Conservation (phyloP, 805 yeast genomes). For the Wickerhamomyces pijperi region DNA sequence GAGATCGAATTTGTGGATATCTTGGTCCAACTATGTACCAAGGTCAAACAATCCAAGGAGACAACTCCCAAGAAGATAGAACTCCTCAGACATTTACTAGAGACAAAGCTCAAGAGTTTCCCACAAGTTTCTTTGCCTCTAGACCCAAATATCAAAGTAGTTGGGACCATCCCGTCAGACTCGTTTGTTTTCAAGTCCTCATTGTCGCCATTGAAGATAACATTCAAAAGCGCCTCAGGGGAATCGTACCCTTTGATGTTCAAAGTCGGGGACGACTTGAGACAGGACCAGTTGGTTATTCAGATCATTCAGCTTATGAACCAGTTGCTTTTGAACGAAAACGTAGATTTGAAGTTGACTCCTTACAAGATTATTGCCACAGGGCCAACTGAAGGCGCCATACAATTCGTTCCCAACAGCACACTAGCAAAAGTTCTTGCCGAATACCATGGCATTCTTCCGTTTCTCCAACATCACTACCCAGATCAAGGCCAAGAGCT, state of each 20-base stretch:
- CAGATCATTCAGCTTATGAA: constrained; percentile 91
- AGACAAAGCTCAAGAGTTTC: constrained; percentile 30
- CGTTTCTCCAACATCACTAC: constrained; percentile 56
- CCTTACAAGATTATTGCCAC: constrained; percentile 90
- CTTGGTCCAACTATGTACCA: constrained; percentile 52
- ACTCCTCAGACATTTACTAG: constrained; percentile 36
- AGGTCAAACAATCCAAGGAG: constrained; percentile 58
- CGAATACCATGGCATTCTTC: constrained; percentile 65
- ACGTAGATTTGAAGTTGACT: constrained; percentile 74
- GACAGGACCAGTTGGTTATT: constrained; percentile 95
- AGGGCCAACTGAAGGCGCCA: constrained; percentile 82
- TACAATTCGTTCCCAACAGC: constrained; percentile 89
- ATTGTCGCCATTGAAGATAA: constrained; percentile 75
- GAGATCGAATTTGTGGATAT: constrained; percentile 65
- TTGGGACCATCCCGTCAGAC: constrained; percentile 71
- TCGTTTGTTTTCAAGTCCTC: constrained; percentile 87
- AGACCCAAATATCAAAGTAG: constrained; percentile 66
- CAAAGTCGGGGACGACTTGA: constrained; percentile 86
- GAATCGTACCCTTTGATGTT: constrained; percentile 71
- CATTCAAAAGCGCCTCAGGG: constrained; percentile 50
- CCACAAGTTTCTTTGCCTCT: constrained; percentile 64
- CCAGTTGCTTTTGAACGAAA: constrained; percentile 75
- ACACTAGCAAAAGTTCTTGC: constrained; percentile 73
- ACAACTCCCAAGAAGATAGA: constrained; percentile 70
- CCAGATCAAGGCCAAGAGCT: constrained; percentile 32